Evolutionary conservation across 2,329 filamentous ascomycete species (phyloP), one percentile per base, ranked within the genome.

Genomic region (Fusarium sp.): DNA sequence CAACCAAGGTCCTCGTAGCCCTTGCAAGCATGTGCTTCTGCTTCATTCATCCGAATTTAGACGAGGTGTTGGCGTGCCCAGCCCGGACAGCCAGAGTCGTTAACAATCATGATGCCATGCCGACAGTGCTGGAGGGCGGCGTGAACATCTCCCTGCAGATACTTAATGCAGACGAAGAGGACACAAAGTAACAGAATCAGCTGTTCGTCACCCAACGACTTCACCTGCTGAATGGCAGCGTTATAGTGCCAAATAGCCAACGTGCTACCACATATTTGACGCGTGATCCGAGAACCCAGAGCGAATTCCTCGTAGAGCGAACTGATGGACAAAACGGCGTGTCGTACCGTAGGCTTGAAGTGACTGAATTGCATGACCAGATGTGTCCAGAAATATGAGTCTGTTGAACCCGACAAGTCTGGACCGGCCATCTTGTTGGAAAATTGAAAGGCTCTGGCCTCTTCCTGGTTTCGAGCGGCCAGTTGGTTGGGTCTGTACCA

Each of bases 361-460:
- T 68, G 48, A 40, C 69, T 65, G 20, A 71, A 71, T 42, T 66
- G 67, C 69, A 71, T 71, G 6, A 71, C 69, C 5, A 69, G 54
- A 41, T 62, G 64, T 2, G 67, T 71, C 69, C 69, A 71, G 45
- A 71, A 71, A 24, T 68, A 68, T 4, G 64, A 51, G n/a, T 71
- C 67, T 0, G 65, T 61, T 11, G 67, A 46, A 1, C 67, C 64
- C 3, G 69, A 60, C 1, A 71, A 45, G 1, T 55, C 58, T 1
- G 69, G 67, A 2, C 69, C 64, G 0, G 55, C 67, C 41, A 65
- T 51, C 3, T 62, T 47, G 4, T 37, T 44, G 3, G 71, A 71
- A 47, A 71, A 71, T 24, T 69, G 60, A 32, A 71, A 53, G 3
- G 61, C 56, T 37, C 61, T 45, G 4, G 61, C 61, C 40, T 66